Evolutionary conservation across 106 monocot genomes (phyloP).

Genomic region (Acanthochlamys bracteata): DNA sequence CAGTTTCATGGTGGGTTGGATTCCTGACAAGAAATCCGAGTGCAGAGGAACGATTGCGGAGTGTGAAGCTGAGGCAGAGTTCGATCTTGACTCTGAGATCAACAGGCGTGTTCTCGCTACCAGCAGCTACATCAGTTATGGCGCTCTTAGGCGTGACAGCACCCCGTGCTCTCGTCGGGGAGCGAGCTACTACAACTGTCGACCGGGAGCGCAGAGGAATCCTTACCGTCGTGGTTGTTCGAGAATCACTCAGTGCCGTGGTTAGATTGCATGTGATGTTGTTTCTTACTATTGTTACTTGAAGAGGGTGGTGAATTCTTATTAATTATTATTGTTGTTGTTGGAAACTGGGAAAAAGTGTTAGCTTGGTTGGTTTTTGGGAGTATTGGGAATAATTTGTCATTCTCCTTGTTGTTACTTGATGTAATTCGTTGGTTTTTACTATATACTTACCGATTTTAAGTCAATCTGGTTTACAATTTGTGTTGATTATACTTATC

Average conservation of each 20-base stretch:
- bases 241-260: slow-evolving; percentile 49
- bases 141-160: slow-evolving; percentile 31
- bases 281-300: background rate
- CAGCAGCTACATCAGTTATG: slow-evolving; percentile 53
- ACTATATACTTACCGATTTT: too few species aligned
- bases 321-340: too few species aligned
- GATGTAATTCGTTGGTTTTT: too few species aligned
- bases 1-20: slow-evolving; percentile 7
- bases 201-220: slow-evolving; percentile 50
- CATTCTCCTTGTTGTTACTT: too few species aligned
- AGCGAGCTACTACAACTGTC: slow-evolving; percentile 84
- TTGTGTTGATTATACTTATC: too few species aligned
- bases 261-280: background rate
- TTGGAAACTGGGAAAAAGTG: too few species aligned
- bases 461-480: too few species aligned
- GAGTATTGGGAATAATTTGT: too few species aligned
- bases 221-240: slow-evolving; percentile 62
- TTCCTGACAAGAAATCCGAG: background rate
- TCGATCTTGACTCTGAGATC: slow-evolving; percentile 31
- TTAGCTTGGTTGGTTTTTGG: too few species aligned
- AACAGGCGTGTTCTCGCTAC: slow-evolving; percentile 33
- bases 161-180: slow-evolving; percentile 49
- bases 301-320: too few species aligned
- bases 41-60: slow-evolving; percentile 22
- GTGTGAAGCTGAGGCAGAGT: slow-evolving; percentile 22